phyloP scores from a whole-genome alignment of 305 asterid genomes.

The Rubia balearica region DNA sequence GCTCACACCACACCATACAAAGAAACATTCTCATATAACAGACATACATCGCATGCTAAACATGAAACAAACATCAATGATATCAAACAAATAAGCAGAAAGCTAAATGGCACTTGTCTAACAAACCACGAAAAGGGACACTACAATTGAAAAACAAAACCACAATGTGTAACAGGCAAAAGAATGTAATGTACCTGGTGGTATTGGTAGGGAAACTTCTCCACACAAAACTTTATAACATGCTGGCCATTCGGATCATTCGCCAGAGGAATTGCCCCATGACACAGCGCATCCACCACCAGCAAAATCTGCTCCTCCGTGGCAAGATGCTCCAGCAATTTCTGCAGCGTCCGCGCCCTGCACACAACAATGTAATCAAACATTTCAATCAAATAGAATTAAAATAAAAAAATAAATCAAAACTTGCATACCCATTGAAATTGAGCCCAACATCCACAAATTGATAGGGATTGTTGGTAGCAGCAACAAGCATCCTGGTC shows the following conservation, averaged over 20 bases:
- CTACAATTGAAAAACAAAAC: no score
- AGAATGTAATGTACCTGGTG: constrained; percentile 36
- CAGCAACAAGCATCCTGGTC: constrained; percentile 33
- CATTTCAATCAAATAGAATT: not conserved
- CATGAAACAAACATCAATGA: not conserved
- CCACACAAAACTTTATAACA: constrained; percentile 44
- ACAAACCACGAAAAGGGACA: not conserved
- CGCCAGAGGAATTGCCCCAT: constrained; percentile 41
- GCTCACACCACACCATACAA: no score
- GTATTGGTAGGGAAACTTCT: constrained; percentile 39
- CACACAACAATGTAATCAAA: constrained; percentile 7
- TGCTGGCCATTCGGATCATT: constrained; percentile 58
- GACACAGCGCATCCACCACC: constrained; percentile 31
- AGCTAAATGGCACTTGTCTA: not conserved
- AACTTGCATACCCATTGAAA: constrained; percentile 45
- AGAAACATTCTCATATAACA: no score
- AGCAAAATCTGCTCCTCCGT: constrained; percentile 44
- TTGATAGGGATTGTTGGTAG: constrained; percentile 21
- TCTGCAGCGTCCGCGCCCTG: constrained; percentile 53
- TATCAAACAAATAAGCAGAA: not conserved
- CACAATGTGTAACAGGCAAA: not conserved
- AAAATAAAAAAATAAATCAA: no score
- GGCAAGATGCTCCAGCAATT: constrained; percentile 46
- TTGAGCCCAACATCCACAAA: constrained; percentile 39
- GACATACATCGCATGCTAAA: no score